A percentile compares a stretch with the other conserved stretches of the same genome.
These are phyloP conservation scores for Alternaria arborescens DNA, from an alignment of 2,329 filamentous ascomycete genomes.

Conservation along the genomic window DNA sequence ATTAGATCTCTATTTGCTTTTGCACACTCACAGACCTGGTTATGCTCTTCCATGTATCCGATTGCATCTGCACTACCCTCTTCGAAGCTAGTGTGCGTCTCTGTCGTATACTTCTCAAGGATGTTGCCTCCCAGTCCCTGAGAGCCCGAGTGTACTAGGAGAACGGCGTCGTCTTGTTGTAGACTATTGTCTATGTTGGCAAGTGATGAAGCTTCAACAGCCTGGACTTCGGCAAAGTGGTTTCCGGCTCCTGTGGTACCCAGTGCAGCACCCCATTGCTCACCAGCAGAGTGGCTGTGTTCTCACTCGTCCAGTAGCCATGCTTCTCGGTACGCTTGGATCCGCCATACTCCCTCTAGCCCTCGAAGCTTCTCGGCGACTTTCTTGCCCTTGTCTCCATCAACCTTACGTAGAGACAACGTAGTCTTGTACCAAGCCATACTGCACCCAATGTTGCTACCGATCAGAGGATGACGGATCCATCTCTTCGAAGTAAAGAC, in stretches of 20 bases:
- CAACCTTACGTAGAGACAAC: constrained; percentile 41
- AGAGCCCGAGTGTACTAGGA: constrained; percentile 52
- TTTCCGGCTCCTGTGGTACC: constrained; percentile 53
- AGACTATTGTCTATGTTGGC: constrained; percentile 20
- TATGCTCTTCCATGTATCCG: constrained; percentile 48
- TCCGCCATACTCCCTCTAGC: constrained; percentile 48
- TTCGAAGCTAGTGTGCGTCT: constrained; percentile 35
- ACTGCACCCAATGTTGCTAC: constrained; percentile 52
- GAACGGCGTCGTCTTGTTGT: constrained; percentile 42
- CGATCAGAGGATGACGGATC: constrained; percentile 52
- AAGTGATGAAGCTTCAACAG: constrained; percentile 41
- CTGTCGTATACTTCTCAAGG: constrained; percentile 40
- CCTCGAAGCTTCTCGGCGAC: constrained; percentile 49
- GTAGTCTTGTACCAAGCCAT: constrained; percentile 52
- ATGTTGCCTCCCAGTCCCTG: constrained; percentile 48
- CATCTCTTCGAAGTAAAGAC: constrained; percentile 48
- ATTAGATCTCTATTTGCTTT: constrained; percentile 50
- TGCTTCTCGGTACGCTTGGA: constrained; percentile 29
- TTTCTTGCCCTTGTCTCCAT: constrained; percentile 45
- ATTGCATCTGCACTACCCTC: constrained; percentile 33
- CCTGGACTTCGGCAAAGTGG: constrained; percentile 52
- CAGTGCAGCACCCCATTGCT: constrained; percentile 43
- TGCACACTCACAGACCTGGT: constrained; percentile 50
- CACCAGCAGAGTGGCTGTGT: constrained; percentile 34
- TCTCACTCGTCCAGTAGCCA: constrained; percentile 39